Conservation (phyloP, 2,329 filamentous ascomycete species). For the Paraphaeosphaeria minitans region DNA sequence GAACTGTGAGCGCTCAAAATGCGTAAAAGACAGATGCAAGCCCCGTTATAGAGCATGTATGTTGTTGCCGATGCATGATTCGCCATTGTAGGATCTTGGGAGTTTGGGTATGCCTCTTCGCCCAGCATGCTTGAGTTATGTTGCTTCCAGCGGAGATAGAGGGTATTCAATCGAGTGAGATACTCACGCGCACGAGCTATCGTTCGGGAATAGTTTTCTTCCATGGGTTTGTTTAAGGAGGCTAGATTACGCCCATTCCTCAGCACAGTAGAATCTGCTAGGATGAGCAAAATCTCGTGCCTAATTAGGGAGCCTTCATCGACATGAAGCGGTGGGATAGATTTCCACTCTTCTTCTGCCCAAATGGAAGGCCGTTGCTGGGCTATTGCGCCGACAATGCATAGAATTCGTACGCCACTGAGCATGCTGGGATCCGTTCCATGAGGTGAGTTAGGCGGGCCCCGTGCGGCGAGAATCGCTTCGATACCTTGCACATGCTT, state of each 20-base stretch:
- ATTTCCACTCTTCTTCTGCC: slow-evolving; percentile 32
- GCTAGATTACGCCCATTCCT: slow-evolving; percentile 19
- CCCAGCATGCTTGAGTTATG: slow-evolving; percentile 22
- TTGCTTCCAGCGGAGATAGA: slow-evolving; percentile 19
- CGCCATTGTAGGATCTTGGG: slow-evolving; percentile 21
- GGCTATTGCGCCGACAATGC: slow-evolving; percentile 30
- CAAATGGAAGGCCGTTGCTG: slow-evolving; percentile 26
- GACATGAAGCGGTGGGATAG: slow-evolving; percentile 16
- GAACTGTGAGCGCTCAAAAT: slow-evolving; percentile 27
- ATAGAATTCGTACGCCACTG: slow-evolving; percentile 27
- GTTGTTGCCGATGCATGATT: slow-evolving; percentile 28
- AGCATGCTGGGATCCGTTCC: slow-evolving; percentile 23
- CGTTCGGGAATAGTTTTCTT: slow-evolving; percentile 10
- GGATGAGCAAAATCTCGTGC: slow-evolving; percentile 26
- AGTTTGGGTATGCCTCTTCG: background rate
- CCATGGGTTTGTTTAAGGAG: background rate
- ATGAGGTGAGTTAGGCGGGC: slow-evolving; percentile 21
- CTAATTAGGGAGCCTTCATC: slow-evolving; percentile 22
- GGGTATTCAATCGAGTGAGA: slow-evolving; percentile 13
- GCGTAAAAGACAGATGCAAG: slow-evolving; percentile 26
- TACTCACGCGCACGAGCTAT: slow-evolving; percentile 13
- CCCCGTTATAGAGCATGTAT: slow-evolving; percentile 34
- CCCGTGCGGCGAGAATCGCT: slow-evolving; percentile 29
- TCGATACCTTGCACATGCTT: slow-evolving; percentile 38
- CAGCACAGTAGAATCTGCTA: slow-evolving; percentile 32